phyloP scores from a whole-genome alignment of 2,329 filamentous ascomycete species.

The Ophiostoma populinum region DNA sequence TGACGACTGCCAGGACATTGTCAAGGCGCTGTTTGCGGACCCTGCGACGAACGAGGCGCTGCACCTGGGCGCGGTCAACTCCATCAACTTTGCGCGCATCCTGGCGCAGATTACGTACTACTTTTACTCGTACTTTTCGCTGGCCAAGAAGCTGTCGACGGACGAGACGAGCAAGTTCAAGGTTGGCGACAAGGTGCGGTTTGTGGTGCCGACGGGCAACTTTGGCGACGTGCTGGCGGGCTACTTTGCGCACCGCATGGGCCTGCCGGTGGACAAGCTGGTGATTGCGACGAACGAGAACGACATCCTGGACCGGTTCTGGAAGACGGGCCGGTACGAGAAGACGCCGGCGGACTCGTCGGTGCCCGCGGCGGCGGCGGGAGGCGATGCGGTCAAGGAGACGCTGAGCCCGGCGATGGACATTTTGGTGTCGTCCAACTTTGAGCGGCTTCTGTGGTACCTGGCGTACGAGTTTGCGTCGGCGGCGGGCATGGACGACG shows the following conservation, averaged over 20 bases:
- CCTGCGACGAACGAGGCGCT: constrained; percentile 64
- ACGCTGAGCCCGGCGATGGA: constrained; percentile 95
- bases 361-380: constrained; percentile 12
- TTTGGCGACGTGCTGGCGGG: constrained; percentile 86
- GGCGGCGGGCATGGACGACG: constrained; percentile 41
- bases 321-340: constrained; percentile 76
- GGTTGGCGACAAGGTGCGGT: constrained; percentile 54
- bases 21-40: constrained; percentile 85
- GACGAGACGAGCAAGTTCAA: constrained; percentile 26
- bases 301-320: constrained; percentile 91
- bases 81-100: constrained; percentile 91
- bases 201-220: constrained; percentile 87
- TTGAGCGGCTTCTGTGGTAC: constrained; percentile 91
- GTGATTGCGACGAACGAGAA: constrained; percentile 89
- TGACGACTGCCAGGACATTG: constrained; percentile 93
- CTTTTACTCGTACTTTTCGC: constrained; percentile 82
- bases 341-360: constrained; percentile 45
- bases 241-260: constrained; percentile 53
- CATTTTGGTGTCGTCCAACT: constrained; percentile 90
- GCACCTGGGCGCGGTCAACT: constrained; percentile 85
- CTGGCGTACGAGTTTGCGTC: constrained; percentile 52
- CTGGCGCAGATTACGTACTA: constrained; percentile 96
- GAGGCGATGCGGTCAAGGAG: constrained; percentile 58
- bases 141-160: constrained; percentile 40
- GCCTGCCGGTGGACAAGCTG: constrained; percentile 65